These are phyloP conservation scores for Leishmania guyanensis DNA, from an alignment of 208 protist genomes.

Conservation along the genomic window DNA sequence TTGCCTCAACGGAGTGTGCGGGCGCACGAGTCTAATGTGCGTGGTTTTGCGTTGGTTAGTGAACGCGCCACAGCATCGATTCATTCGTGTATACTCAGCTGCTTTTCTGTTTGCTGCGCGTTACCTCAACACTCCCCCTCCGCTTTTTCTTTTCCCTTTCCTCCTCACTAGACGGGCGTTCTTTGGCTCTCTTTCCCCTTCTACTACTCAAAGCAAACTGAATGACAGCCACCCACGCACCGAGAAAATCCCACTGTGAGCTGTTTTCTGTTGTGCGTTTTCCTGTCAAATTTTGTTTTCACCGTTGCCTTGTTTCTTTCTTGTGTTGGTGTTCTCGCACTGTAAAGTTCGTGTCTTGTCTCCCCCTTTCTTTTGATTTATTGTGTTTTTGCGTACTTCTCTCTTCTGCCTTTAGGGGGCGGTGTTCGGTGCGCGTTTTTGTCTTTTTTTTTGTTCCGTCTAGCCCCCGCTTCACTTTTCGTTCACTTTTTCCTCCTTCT, in stretches of 20 bases:
- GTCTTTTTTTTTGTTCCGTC: not conserved
- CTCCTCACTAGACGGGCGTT: not conserved
- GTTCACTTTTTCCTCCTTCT: not conserved
- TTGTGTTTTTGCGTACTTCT: not conserved
- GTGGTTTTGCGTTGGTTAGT: not conserved
- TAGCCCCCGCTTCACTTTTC: not conserved
- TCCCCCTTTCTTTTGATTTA: not conserved
- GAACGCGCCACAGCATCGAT: not conserved
- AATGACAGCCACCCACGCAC: not conserved
- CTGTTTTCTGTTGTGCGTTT: not conserved
- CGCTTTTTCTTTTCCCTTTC: not conserved
- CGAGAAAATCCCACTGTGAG: not conserved
- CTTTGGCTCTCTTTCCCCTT: not conserved
- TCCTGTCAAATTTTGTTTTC: not conserved
- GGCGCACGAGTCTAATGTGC: not conserved
- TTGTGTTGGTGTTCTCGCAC: not conserved
- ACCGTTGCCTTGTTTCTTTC: not conserved
- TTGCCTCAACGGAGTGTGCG: not conserved
- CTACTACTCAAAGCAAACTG: not conserved
- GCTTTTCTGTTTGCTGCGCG: not conserved
- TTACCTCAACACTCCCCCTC: not conserved
- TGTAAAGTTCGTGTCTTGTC: not conserved
- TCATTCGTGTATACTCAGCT: not conserved
- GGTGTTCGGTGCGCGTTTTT: constrained; percentile 9
- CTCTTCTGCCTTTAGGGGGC: constrained; percentile 1